phyloP scores from a whole-genome alignment of 352 stramenopile species.

The Phytophthora foliorum region DNA sequence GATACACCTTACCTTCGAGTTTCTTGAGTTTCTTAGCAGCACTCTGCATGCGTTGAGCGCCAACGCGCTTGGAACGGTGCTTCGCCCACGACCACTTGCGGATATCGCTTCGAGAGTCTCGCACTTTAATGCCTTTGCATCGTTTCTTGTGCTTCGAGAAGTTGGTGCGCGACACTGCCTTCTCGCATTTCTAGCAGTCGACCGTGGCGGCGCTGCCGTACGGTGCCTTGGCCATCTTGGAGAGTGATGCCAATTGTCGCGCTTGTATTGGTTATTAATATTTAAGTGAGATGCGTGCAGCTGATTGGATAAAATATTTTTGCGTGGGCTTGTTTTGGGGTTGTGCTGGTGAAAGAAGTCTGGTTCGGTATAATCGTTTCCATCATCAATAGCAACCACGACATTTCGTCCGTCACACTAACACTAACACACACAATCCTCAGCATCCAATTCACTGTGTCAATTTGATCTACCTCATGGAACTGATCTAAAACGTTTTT shows the following conservation, averaged over 20 bases:
- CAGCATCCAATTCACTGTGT: too few relatives aligned
- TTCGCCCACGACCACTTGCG: conserved; percentile 1
- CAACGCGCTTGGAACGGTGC: conserved; percentile 5
- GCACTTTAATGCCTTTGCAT: conserved; percentile 10
- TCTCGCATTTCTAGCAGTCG: neutral
- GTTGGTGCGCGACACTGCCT: neutral
- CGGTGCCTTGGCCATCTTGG: conserved; percentile 2
- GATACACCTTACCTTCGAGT: neutral
- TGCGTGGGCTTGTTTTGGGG: conserved; percentile 5
- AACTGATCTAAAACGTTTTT: too few relatives aligned
- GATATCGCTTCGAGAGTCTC: neutral
- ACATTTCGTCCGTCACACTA: too few relatives aligned
- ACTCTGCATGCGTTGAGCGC: neutral
- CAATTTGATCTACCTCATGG: too few relatives aligned
- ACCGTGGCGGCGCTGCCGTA: neutral
- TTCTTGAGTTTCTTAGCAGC: neutral
- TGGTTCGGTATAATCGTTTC: too few relatives aligned
- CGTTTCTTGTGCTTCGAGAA: conserved; percentile 5
- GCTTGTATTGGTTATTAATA: too few relatives aligned
- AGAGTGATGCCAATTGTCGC: neutral
- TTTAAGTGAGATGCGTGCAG: too few relatives aligned
- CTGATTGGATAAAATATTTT: conserved; percentile 10
- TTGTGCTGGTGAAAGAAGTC: conserved; percentile 18
- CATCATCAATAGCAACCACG: too few relatives aligned
- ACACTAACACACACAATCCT: too few relatives aligned